Evolutionary conservation across 2,329 filamentous ascomycete species (phyloP).

Genomic region (Metarhizium album): DNA sequence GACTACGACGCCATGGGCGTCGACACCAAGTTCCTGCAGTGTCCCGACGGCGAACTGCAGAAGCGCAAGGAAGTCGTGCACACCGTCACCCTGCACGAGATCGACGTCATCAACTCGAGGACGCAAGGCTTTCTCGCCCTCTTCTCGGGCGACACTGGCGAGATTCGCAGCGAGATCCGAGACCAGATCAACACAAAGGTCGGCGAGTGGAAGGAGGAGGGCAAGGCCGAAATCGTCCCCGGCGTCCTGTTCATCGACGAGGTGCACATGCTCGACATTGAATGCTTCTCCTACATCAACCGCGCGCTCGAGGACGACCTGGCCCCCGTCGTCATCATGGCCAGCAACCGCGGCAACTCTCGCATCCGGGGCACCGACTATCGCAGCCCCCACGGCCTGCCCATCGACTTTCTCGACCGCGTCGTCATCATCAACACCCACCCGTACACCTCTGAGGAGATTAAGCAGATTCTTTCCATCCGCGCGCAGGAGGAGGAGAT

Average conservation of each 20-base stretch:
- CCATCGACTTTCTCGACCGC: constrained; percentile 90
- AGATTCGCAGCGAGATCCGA: constrained; percentile 92
- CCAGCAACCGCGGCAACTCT: constrained; percentile 86
- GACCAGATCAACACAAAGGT: constrained; percentile 99
- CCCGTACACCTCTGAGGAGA: constrained; percentile 70
- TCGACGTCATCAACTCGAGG: constrained; percentile 97
- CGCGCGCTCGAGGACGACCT: constrained; percentile 90
- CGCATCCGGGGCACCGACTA: constrained; percentile 91
- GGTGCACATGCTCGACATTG: constrained; percentile 98
- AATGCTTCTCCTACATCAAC: constrained; percentile 98
- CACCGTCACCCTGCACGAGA: constrained; percentile 94
- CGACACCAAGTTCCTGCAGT: constrained; percentile 96
- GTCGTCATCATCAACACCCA: constrained; percentile 95
- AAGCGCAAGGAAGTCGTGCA: constrained; percentile 96
- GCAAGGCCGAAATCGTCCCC: constrained; percentile 95
- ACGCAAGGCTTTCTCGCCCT: constrained; percentile 97
- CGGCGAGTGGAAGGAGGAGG: constrained; percentile 97
- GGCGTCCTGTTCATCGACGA: constrained; percentile 98
- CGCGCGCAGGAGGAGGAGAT: constrained; percentile 94
- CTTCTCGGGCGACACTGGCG: constrained; percentile 95
- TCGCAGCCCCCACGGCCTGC: constrained; percentile 83
- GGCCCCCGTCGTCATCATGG: constrained; percentile 98
- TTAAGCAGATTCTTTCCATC: constrained; percentile 85
- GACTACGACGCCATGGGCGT: constrained; percentile 99
- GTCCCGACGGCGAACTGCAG: constrained; percentile 93